Evolutionary conservation across 176 grass and related monocot genomes (phyloP), one percentile per base, ranked within the genome.

Genomic region (Coix lacrymajobi): DNA sequence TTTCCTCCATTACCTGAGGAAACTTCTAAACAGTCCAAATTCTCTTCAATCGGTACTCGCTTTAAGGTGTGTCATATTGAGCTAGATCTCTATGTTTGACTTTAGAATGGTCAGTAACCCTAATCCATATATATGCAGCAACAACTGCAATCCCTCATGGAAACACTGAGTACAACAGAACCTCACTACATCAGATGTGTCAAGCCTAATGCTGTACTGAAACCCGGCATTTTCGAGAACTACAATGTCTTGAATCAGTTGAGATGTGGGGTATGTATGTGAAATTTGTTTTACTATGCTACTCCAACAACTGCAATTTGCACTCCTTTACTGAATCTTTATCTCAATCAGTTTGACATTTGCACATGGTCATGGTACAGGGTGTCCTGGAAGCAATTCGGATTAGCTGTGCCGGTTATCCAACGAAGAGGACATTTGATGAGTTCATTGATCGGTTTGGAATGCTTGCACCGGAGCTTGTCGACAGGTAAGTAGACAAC

Each of bases 111-210:
- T 48, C 54, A 79, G 16, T 89, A 54, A 89, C 19, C 25, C 10
- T 70, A 66, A 70, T 81, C 52, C 7, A 63, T 54, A 81, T 71
- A 84, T 79, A 79, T 85, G 77, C 90, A 98, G 95, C 95, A 98
- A 98, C 95, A 98, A 98, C 81, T 98, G 32, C 95, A 98, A 91
- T 71, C 95, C 36, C 92, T 98, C 24, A 94, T 98, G 95, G 95
- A 98, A 85, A 98, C 92, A 46, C 34, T 98, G 74, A 98, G 61
- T 79, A 94, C 90, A 25, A 98, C 92, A 84, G 92, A 98, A 77
- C 95, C 92, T n/a, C 95, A 98, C 86, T 98, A 98, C 81, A 94
- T 98, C 41, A 90, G 95, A 87, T 98, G 95, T 88, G 92, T 98
- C 58, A 98, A 98, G 79, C 95, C 95, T 69, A 98, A 98, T 72